A percentile compares a stretch with the other conserved stretches of the same genome.
phyloP scores from a whole-genome alignment of 202 grass and related monocot species.

The Miscanthus sacchariflorus region DNA sequence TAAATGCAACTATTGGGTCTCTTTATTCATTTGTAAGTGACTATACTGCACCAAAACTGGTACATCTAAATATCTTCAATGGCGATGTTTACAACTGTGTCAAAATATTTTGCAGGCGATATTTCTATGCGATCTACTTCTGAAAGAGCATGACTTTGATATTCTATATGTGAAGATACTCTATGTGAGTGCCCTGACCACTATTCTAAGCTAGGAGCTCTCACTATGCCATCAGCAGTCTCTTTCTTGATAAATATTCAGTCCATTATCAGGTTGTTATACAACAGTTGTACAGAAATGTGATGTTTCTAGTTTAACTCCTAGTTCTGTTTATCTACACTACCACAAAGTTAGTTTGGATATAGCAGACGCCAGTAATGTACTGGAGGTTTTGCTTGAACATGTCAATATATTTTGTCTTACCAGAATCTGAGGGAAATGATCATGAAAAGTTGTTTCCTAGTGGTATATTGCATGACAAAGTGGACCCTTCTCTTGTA shows the following conservation, averaged over 20 bases:
- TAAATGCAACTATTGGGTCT: constrained; percentile 83
- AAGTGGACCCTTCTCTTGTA: constrained; percentile 26
- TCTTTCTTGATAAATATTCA: constrained; percentile 21
- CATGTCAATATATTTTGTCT: constrained; percentile 15
- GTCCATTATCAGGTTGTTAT: neutral
- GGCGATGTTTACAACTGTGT: neutral
- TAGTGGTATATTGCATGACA: neutral
- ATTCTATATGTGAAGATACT: constrained; percentile 65
- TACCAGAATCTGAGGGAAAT: constrained; percentile 11
- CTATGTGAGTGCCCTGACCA: constrained; percentile 68
- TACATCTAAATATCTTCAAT: neutral
- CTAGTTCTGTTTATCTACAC: neutral
- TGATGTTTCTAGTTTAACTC: neutral
- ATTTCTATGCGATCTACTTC: constrained; percentile 72
- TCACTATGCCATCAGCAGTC: neutral
- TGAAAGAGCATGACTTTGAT: constrained; percentile 67
- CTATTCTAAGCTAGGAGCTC: constrained; percentile 23
- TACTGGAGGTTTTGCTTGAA: neutral
- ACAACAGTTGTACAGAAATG: neutral
- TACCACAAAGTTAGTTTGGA: neutral
- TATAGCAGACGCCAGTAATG: neutral
- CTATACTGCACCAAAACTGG: neutral
- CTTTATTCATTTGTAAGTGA: constrained; percentile 81
- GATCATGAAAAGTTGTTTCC: neutral
- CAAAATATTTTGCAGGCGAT: constrained; percentile 60